A percentile compares a stretch with the other conserved stretches of the same genome.
Conservation (phyloP, 2,329 filamentous ascomycete genomes). For the Ophiostoma himal-ulmi region DNA sequence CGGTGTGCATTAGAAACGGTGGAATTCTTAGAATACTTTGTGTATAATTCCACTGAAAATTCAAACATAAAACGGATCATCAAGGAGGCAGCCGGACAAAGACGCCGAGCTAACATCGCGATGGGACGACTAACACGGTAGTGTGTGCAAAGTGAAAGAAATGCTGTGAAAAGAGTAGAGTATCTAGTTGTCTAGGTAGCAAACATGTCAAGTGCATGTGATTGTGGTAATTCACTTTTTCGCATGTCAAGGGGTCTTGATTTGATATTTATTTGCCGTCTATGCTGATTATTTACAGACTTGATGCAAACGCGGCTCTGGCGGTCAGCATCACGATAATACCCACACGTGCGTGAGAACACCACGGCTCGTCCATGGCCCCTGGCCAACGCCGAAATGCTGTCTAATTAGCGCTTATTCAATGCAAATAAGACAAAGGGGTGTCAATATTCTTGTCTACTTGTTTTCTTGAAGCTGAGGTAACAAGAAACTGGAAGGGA, state of each 20-base stretch:
- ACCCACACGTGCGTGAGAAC: background rate
- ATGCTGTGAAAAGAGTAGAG: background rate
- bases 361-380: background rate
- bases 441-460: background rate
- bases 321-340: background rate
- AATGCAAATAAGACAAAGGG: background rate
- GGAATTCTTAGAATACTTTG: background rate
- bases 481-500: background rate
- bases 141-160: background rate
- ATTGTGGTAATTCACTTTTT: background rate
- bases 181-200: background rate
- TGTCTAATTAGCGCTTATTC: background rate
- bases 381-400: background rate
- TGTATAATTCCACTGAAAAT: background rate
- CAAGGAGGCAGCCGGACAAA: conserved; percentile 13
- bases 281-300: background rate
- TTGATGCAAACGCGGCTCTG: background rate
- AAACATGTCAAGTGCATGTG: background rate
- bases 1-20: background rate
- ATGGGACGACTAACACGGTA: conserved; percentile 9
- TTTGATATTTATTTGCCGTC: background rate
- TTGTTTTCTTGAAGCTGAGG: too few species aligned
- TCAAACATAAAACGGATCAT: background rate
- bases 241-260: background rate
- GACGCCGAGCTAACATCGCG: conserved; percentile 2